Evolutionary conservation across 192 early-diverging fungal species (phyloP), one percentile per base, ranked within the genome.

Genomic region (Linnemannia elongata): DNA sequence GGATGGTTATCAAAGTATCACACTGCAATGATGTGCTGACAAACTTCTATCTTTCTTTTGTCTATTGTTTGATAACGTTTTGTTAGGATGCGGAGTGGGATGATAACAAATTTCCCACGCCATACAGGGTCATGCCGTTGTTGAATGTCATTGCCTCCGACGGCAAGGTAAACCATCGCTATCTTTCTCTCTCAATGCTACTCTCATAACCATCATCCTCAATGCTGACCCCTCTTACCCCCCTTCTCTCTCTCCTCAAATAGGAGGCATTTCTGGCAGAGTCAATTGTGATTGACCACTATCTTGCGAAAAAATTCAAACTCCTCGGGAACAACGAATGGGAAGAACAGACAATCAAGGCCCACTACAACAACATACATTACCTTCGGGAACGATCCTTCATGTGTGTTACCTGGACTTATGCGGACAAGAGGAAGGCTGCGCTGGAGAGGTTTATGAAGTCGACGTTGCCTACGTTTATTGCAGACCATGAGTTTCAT

Each of bases 281-380:
- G 71, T 77, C 79, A 1, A 74, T 81, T 15, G 84, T 86, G 7
- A 68, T 86, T 4, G 84, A 81, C 60, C 79, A 77, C 55, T 86
- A 77, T 63, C 63, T 86, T 2, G 84, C 79, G 17, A 81, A 81
- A 38, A 69, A 55, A 27, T 77, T 86, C 71, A 30, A 76, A 2
- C 69, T 86, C 22, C 69, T 86, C 27, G 84, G 84, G 1, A 54
- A 80, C 69, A 86, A 86, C 27, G 79, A 81, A 68, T 86, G 75
- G 74, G 84, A 86, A 44, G 84, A 80, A 36, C 35, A 69, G 20
- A 80, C 78, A 0, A 86, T 86, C 75, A 86, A 80, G 39, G 79
- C 49, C 0, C n/a, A 81, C 36, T 86, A 86, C 71, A 74, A 27
- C 38, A 81, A 74, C 60, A 77, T 86, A 13, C 79, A 81, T 39